Evolutionary conservation across 2,329 filamentous ascomycete species (phyloP).

Genomic region (Neobulgaria alba): DNA sequence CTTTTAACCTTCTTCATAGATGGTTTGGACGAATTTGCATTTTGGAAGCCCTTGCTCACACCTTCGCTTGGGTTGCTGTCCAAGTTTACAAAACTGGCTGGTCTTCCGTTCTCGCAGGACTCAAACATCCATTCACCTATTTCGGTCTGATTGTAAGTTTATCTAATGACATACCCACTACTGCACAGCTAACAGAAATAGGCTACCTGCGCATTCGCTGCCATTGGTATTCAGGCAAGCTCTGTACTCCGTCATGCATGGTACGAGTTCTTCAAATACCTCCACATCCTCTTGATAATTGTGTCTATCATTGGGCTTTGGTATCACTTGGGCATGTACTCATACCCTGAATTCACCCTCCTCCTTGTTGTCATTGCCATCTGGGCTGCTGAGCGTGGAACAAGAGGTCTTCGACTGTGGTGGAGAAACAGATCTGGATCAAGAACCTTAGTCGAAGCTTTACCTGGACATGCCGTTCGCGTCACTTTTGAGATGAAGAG

Average conservation of each 20-base stretch:
- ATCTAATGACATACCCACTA: background rate
- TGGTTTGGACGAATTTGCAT: slow-evolving; percentile 73
- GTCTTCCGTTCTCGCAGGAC: slow-evolving; percentile 33
- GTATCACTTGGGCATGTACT: slow-evolving; percentile 52
- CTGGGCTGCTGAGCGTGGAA: slow-evolving; percentile 56
- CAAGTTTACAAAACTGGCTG: slow-evolving; percentile 39
- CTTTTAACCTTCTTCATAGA: slow-evolving; percentile 72
- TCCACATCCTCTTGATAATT: slow-evolving; percentile 59
- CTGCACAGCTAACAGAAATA: slow-evolving; percentile 25
- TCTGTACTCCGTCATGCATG: slow-evolving; percentile 68
- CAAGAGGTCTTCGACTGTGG: slow-evolving; percentile 50
- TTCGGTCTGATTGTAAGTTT: slow-evolving; percentile 55
- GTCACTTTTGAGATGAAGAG: slow-evolving; percentile 67
- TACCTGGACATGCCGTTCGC: slow-evolving; percentile 66
- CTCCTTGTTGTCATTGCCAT: slow-evolving; percentile 54
- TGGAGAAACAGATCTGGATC: slow-evolving; percentile 61
- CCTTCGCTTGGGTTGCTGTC: slow-evolving; percentile 47
- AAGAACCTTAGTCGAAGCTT: slow-evolving; percentile 61
- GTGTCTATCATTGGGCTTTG: slow-evolving; percentile 55
- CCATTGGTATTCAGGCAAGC: slow-evolving; percentile 58
- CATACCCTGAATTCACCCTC: slow-evolving; percentile 48
- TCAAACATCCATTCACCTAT: slow-evolving; percentile 35
- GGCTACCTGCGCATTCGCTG: slow-evolving; percentile 51
- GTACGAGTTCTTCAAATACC: slow-evolving; percentile 68
- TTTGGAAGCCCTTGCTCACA: slow-evolving; percentile 60